Conservation (phyloP, 768 basidiomycete species). For the Psilocybe tampanensis region DNA sequence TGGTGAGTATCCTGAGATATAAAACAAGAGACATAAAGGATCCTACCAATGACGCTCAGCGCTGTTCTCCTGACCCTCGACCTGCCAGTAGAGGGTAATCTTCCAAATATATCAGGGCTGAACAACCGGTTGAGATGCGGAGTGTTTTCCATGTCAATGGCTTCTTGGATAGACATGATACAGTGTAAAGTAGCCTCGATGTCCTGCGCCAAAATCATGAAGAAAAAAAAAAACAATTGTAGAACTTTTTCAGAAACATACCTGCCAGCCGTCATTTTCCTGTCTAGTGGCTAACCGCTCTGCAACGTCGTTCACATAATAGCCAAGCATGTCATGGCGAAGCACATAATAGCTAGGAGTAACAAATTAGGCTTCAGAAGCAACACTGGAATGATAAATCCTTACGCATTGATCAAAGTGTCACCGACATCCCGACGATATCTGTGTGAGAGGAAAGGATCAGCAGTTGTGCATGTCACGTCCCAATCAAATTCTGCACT, state of each 20-base stretch:
- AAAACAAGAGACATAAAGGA: not conserved
- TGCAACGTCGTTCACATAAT: constrained; percentile 63
- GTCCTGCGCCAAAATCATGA: constrained; percentile 47
- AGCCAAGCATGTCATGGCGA: constrained; percentile 79
- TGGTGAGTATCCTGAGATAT: not conserved
- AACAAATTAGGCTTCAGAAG: constrained; percentile 3
- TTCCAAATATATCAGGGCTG: constrained; percentile 68
- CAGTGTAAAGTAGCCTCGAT: constrained; percentile 88
- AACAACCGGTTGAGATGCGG: constrained; percentile 69
- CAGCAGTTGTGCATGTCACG: not conserved
- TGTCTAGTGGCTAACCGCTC: constrained; percentile 50
- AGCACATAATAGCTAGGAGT: constrained; percentile 79
- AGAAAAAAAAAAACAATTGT: not conserved
- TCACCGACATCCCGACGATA: constrained; percentile 88
- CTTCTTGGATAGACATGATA: constrained; percentile 86
- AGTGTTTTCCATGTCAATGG: constrained; percentile 57
- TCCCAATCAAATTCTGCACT: constrained; percentile 21
- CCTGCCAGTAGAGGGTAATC: constrained; percentile 64
- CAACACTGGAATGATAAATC: constrained; percentile 8
- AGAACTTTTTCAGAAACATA: constrained; percentile 25
- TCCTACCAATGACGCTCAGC: constrained; percentile 72
- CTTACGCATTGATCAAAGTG: constrained; percentile 86
- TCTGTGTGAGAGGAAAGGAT: constrained; percentile 36
- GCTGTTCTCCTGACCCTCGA: constrained; percentile 74
- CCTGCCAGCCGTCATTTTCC: constrained; percentile 73